Percentiles rank a stretch among this genome's conserved stretches.
These are phyloP conservation scores for Talaromyces albobiverticillius DNA, from an alignment of 2,329 filamentous ascomycete species.

Conservation along the genomic window DNA sequence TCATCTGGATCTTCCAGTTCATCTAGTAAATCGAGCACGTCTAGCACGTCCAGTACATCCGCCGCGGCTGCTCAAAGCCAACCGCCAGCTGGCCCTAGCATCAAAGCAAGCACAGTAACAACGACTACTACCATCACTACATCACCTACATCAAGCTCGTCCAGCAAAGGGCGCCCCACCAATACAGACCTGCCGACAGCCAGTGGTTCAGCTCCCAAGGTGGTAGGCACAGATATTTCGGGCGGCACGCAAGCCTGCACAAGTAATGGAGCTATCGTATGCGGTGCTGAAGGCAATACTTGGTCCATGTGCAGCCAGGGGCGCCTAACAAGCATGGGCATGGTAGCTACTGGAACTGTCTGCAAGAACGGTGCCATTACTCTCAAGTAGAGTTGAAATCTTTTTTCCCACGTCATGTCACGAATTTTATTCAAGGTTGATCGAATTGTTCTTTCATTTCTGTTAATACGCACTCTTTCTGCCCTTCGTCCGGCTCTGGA, in stretches of 20 bases:
- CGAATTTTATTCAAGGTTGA: neutral
- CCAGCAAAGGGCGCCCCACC: too few relatives aligned
- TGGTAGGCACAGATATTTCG: neutral
- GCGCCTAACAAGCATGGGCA: conserved; percentile 34
- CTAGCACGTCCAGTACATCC: too few relatives aligned
- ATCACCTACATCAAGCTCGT: conserved; percentile 1
- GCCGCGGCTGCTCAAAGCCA: conserved; percentile 14
- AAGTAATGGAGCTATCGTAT: conserved; percentile 30
- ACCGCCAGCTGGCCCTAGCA: conserved; percentile 8
- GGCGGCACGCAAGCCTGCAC: conserved; percentile 17
- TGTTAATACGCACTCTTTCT: neutral
- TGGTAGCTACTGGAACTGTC: conserved; percentile 34
- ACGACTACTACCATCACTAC: neutral
- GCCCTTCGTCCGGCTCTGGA: neutral
- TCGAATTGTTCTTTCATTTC: neutral
- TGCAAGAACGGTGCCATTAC: conserved; percentile 26
- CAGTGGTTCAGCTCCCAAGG: neutral
- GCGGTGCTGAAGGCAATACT: conserved; percentile 27
- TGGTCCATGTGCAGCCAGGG: conserved; percentile 35
- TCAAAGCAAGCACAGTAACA: neutral
- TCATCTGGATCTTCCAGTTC: conserved; percentile 16
- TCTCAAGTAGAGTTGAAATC: neutral
- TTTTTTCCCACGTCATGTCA: neutral
- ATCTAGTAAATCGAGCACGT: conserved; percentile 8
- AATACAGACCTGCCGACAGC: too few relatives aligned